Evolutionary conservation across 192 early-diverging fungal genomes (phyloP).

Genomic region (Backusella macrospora): DNA sequence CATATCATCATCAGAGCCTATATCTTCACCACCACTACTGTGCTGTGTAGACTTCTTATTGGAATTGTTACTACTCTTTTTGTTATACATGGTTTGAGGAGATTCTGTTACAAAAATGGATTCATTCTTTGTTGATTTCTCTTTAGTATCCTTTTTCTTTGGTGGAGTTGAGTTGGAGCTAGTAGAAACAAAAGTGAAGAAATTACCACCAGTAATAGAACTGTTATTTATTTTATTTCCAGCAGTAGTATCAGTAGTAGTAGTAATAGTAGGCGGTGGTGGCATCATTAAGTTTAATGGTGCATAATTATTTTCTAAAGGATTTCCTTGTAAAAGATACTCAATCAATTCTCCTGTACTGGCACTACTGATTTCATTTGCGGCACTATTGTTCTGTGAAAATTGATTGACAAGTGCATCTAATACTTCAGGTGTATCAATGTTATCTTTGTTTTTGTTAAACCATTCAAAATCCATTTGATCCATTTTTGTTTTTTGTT

Average conservation of each 20-base stretch:
- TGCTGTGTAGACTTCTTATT: constrained; percentile 14
- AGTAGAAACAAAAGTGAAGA: background rate
- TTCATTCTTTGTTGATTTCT: background rate
- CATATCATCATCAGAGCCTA: constrained; percentile 17
- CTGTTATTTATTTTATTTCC: background rate
- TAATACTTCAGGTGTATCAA: background rate
- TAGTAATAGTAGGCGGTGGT: background rate
- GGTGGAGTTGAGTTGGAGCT: background rate
- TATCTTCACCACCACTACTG: background rate
- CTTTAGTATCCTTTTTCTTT: background rate
- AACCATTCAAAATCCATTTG: constrained; percentile 16
- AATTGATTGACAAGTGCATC: constrained; percentile 1
- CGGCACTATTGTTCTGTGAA: background rate
- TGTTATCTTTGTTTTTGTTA: constrained; percentile 15
- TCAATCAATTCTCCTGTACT: background rate
- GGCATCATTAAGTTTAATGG: background rate
- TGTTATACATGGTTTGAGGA: constrained; percentile 22
- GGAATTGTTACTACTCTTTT: background rate
- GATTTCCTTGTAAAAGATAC: background rate
- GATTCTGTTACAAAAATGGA: constrained; percentile 31
- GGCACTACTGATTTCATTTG: background rate
- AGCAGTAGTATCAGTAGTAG: too few relatives aligned
- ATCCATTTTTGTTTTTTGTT: constrained; percentile 12
- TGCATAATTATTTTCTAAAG: background rate
- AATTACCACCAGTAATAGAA: background rate